Evolutionary conservation across 2,329 filamentous ascomycete species (phyloP).

Genomic region (Coccinonectria pachysandricola): DNA sequence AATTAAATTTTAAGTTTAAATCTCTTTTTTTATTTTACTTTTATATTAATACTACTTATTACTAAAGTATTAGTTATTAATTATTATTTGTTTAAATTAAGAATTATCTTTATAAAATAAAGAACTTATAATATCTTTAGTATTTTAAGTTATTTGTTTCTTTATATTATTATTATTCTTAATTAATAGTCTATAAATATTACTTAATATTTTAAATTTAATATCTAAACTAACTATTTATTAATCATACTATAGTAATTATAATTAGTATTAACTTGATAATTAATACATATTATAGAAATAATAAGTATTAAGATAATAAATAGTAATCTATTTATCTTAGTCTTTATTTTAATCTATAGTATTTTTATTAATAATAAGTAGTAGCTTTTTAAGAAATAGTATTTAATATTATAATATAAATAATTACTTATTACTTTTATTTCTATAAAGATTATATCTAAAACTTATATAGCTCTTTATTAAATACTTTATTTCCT

Average conservation of each 20-base stretch:
- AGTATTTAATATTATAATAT: background rate
- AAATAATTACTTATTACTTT: background rate
- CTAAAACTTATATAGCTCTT: too few relatives aligned
- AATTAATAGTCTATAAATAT: constrained; percentile 1
- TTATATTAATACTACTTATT: background rate
- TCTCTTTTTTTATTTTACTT: too few relatives aligned
- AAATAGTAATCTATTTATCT: background rate
- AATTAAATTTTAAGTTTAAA: too few relatives aligned
- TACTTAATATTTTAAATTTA: background rate
- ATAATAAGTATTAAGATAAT: background rate
- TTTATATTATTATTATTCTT: background rate
- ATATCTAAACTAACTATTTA: background rate
- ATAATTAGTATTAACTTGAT: background rate
- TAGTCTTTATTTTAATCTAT: constrained; percentile 1
- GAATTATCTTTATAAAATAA: background rate
- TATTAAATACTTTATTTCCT: too few relatives aligned
- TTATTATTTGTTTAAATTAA: background rate
- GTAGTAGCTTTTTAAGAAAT: background rate
- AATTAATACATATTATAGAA: background rate
- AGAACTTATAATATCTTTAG: background rate
- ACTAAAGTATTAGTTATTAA: background rate
- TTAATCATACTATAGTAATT: background rate
- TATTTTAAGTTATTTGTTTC: background rate
- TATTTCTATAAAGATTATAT: background rate
- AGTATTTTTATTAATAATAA: background rate